Evolutionary conservation across 768 basidiomycete species (phyloP).

Genomic region (Tricholoma saponaceum): DNA sequence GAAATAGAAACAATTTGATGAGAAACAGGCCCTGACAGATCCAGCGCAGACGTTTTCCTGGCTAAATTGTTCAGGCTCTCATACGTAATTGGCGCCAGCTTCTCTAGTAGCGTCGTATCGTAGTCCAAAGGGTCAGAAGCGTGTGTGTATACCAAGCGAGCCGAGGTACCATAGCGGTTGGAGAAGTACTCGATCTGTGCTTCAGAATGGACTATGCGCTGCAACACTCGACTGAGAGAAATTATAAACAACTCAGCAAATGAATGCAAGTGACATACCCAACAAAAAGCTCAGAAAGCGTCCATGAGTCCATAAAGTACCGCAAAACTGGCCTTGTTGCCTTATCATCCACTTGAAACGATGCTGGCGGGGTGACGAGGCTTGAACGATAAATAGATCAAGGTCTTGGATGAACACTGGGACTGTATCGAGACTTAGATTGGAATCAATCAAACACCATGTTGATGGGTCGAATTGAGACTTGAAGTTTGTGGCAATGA

Average conservation of each 20-base stretch:
- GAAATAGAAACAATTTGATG: conserved; percentile 9
- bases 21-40: conserved; percentile 6
- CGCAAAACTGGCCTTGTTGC: conserved; percentile 1
- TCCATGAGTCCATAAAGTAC: conserved; percentile 13
- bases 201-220: conserved; percentile 5
- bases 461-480: conserved; percentile 5
- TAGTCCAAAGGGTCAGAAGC: background rate
- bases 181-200: conserved; percentile 1
- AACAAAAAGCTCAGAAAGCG: conserved; percentile 11
- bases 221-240: conserved; percentile 3
- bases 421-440: conserved; percentile 6
- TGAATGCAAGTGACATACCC: conserved; percentile 6
- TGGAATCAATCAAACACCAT: conserved; percentile 14
- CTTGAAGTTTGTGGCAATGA: conserved; percentile 3
- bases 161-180: conserved; percentile 2
- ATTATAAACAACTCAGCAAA: conserved; percentile 3
- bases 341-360: conserved; percentile 9
- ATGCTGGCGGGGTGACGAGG: conserved; percentile 10
- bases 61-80: background rate
- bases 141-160: conserved; percentile 1
- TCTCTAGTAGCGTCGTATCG: background rate
- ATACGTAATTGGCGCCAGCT: background rate
- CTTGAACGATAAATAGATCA: conserved; percentile 12
- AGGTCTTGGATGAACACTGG: conserved; percentile 9
- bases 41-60: conserved; percentile 2